A percentile compares a stretch with the other conserved stretches of the same genome.
These are phyloP conservation scores for Vinca major DNA, from an alignment of 305 asterid genomes.

Conservation along the genomic window DNA sequence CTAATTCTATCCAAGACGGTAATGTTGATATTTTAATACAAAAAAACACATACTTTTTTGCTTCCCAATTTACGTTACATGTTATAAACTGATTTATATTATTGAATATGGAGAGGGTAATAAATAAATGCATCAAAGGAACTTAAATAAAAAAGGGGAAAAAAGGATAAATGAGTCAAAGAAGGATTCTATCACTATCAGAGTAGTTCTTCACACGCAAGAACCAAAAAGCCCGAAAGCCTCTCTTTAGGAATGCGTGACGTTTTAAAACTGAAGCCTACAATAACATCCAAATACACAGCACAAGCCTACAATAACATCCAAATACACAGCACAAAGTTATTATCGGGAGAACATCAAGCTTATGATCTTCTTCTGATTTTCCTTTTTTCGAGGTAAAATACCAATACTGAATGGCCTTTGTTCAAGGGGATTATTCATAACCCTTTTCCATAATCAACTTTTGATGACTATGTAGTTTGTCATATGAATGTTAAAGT, in stretches of 20 bases:
- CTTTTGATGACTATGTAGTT: too few species aligned
- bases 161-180: too few species aligned
- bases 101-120: too few species aligned
- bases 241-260: background rate
- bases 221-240: background rate
- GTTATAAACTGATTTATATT: too few species aligned
- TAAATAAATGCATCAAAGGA: background rate
- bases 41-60: too few species aligned
- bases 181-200: background rate
- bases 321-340: background rate
- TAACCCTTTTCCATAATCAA: too few species aligned
- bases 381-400: background rate
- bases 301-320: background rate
- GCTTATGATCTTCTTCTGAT: background rate
- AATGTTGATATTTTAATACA: too few species aligned
- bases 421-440: background rate
- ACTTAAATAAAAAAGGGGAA: background rate
- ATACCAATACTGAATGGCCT: background rate
- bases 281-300: background rate
- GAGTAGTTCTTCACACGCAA: background rate
- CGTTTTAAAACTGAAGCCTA: background rate
- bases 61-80: too few species aligned
- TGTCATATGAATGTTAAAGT: background rate
- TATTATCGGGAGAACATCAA: background rate
- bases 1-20: too few species aligned